Base-by-base conservation (phyloP, 768 basidiomycete genomes). In the Cystofilobasidium ferigula region DNA sequence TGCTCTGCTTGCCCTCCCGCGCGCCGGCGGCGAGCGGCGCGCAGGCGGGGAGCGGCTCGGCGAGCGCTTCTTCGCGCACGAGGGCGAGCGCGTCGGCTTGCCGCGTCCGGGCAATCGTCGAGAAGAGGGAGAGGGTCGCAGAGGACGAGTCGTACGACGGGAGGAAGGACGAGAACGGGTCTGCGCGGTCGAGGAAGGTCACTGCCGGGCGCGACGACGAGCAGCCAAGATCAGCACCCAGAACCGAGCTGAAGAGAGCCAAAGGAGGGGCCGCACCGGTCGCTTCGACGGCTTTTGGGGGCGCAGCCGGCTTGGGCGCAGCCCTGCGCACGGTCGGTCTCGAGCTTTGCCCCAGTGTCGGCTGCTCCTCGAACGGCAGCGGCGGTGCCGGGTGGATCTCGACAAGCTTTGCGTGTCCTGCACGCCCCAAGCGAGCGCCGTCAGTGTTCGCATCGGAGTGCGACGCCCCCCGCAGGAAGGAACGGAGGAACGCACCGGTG, bases 101-200 rank as follows among this genome's bases (percentile, higher is more conserved):
- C 4, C 30, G 51, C 5, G 20, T 8, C 2, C 36, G 58, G 1
- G 28, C 16, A 28, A 54, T 54, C 10, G 51, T 30, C 14, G 28
- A 26, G 12, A 38, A 38, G 6, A 60, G 43, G 24, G 58, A 60
- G 18, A 60, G n/a, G 24, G 58, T 60, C 35, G 58, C 58, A 8
- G 16, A 10, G 28, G 58, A 43, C 24, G 58, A 60, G 36, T 60
- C 58, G 36, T 60, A 42, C 20, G 58, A 24, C 1, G 58, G 58
- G 13, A 40, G 43, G 43, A 60, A 60, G 13, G 58, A 60, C 26
- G 58, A 36, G 18, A 60, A 60, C 18, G 58, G 58, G 43, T 60
- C 28, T 16, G 42, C 35, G 18, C 38, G 26, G 2, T n/a, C 12
- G 14, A 60, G 5, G 24, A 60, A 6, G 18, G 28, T 16, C 7